phyloP scores from a whole-genome alignment of 306 rosid species.

The Gastrolobium bilobum region DNA sequence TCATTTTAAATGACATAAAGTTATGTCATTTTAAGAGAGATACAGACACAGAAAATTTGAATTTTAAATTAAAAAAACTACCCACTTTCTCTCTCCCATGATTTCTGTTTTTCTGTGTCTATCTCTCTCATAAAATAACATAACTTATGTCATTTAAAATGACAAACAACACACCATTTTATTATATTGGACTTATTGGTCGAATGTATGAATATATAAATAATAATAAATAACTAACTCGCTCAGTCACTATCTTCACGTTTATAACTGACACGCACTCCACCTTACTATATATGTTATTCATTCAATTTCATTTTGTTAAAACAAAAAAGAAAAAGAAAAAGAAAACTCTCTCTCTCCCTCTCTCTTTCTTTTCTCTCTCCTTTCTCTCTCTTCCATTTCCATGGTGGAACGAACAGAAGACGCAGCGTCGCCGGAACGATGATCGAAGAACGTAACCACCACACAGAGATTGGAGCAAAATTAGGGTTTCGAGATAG shows the following conservation, averaged over 20 bases:
- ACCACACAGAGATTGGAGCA: not conserved
- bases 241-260: conserved; percentile 28
- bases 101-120: no score
- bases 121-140: no score
- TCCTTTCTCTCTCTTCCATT: conserved; percentile 49
- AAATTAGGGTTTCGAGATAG: conserved; percentile 43
- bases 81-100: no score
- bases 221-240: not conserved
- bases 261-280: conserved; percentile 37
- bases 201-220: no score
- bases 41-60: no score
- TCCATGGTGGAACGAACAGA: conserved; percentile 56
- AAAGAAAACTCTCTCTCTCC: conserved; percentile 27
- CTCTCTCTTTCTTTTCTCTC: not conserved
- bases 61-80: no score
- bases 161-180: no score
- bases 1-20: no score
- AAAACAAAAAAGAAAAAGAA: conserved; percentile 5
- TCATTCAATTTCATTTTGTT: conserved; percentile 48
- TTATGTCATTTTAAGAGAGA: no score
- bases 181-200: no score
- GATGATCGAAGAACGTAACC: not conserved
- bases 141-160: no score
- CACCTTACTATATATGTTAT: conserved; percentile 41
- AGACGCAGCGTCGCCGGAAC: conserved; percentile 51